phyloP scores from a whole-genome alignment of 2,329 filamentous ascomycete species.

The Nannizziopsis barbatae region DNA sequence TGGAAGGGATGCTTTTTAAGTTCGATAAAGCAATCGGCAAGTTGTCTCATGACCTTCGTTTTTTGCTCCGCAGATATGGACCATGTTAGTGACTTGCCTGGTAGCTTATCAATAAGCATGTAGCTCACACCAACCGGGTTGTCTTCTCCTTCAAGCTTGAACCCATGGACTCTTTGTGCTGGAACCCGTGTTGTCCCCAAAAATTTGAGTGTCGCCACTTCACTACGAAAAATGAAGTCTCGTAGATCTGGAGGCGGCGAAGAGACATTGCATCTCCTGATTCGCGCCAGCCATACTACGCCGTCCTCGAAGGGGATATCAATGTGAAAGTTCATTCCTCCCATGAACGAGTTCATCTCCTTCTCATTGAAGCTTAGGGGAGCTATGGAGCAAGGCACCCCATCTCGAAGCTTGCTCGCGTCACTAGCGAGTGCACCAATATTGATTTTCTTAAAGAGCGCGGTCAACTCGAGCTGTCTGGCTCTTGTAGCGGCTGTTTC shows the following conservation, averaged over 20 bases:
- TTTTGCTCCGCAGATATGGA: slow-evolving; percentile 26
- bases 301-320: slow-evolving; percentile 36
- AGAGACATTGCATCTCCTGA: slow-evolving; percentile 31
- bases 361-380: slow-evolving; percentile 27
- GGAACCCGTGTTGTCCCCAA: slow-evolving; percentile 27
- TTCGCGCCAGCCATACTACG: slow-evolving; percentile 35
- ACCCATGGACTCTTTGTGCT: slow-evolving; percentile 29
- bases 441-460: too few relatives aligned
- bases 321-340: slow-evolving; percentile 38
- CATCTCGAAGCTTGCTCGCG: slow-evolving; percentile 28
- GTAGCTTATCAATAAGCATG: slow-evolving; percentile 34
- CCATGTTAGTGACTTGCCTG: slow-evolving; percentile 28
- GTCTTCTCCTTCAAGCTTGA: slow-evolving; percentile 18
- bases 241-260: slow-evolving; percentile 16
- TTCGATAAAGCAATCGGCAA: slow-evolving; percentile 33
- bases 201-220: slow-evolving; percentile 33
- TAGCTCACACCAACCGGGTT: slow-evolving; percentile 28
- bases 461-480: too few relatives aligned
- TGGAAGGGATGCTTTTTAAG: slow-evolving; percentile 30
- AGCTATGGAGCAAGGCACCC: slow-evolving; percentile 25
- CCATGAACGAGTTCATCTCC: slow-evolving; percentile 32
- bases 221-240: slow-evolving; percentile 27
- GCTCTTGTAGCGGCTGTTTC: too few relatives aligned
- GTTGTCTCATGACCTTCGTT: slow-evolving; percentile 28
- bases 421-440: slow-evolving; percentile 25